Percentiles rank a stretch among this genome's conserved stretches.
Evolutionary conservation across 495 filamentous ascomycete species (phyloP).

Genomic region (Neurospora sp.): DNA sequence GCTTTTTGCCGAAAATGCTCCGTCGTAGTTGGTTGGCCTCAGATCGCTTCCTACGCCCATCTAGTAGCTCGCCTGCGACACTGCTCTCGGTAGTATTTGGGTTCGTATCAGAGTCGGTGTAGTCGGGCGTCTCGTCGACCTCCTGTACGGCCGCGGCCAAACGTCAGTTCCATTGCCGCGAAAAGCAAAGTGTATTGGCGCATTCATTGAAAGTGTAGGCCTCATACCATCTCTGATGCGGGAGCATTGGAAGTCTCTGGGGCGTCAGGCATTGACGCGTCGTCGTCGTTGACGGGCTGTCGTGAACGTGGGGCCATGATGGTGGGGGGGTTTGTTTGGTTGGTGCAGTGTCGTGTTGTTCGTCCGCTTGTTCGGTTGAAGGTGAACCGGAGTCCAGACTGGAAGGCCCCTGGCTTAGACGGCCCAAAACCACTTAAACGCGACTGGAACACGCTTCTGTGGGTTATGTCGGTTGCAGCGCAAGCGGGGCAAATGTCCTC

Average conservation of each 20-base stretch:
- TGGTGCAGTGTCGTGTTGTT: neutral
- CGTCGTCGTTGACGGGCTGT: constrained; percentile 37
- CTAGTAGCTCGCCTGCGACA: constrained; percentile 62
- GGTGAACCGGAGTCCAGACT: neutral
- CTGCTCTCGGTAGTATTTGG: constrained; percentile 87
- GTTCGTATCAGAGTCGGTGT: constrained; percentile 86
- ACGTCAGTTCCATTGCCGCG: constrained; percentile 11
- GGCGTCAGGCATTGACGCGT: constrained; percentile 52
- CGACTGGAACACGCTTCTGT: constrained; percentile 27
- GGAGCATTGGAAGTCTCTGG: constrained; percentile 35
- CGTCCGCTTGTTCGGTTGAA: constrained; percentile 4
- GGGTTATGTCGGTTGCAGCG: neutral
- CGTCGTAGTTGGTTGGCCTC: constrained; percentile 81
- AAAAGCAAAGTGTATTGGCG: neutral
- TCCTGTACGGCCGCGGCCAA: constrained; percentile 33
- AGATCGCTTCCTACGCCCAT: constrained; percentile 76
- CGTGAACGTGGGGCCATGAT: constrained; percentile 52
- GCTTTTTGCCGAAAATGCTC: constrained; percentile 89
- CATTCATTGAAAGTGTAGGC: neutral
- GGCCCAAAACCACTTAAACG: constrained; percentile 30
- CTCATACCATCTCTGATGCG: constrained; percentile 39
- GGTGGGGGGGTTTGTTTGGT: neutral
- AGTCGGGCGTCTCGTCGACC: constrained; percentile 73
- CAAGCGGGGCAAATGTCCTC: neutral
- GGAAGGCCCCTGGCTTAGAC: constrained; percentile 1